Evolutionary conservation across 352 stramenopile species (phyloP).

Genomic region (Globisporangium apiculatum): DNA sequence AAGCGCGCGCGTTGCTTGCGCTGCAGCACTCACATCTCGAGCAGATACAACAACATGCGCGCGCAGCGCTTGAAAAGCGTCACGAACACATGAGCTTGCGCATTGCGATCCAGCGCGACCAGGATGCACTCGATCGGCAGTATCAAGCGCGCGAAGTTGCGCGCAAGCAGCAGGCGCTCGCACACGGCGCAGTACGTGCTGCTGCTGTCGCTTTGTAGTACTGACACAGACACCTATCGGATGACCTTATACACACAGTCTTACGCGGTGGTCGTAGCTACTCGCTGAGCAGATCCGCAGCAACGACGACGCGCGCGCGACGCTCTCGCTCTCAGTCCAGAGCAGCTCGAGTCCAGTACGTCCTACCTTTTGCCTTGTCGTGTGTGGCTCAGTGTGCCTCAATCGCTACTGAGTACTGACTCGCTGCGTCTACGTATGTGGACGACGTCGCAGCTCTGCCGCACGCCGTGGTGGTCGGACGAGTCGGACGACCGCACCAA

Average conservation of each 20-base stretch:
- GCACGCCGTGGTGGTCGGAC: constrained; percentile 36
- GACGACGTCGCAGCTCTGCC: constrained; percentile 15
- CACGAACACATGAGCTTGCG: not conserved
- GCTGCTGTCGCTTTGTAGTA: not conserved
- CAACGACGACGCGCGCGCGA: constrained; percentile 15
- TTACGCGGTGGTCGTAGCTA: not conserved
- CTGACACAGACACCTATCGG: not conserved
- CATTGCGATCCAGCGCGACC: constrained; percentile 11
- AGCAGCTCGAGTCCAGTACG: constrained; percentile 20
- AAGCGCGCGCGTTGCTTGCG: constrained; percentile 15
- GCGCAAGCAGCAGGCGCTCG: constrained; percentile 15
- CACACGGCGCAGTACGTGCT: constrained; percentile 11
- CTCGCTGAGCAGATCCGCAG: constrained; percentile 24
- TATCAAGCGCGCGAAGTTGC: constrained; percentile 9
- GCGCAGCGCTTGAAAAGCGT: constrained; percentile 2
- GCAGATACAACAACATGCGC: constrained; percentile 19
- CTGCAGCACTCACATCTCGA: constrained; percentile 25
- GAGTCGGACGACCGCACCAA: constrained; percentile 22
- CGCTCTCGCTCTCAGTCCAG: constrained; percentile 16
- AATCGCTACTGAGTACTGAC: not conserved
- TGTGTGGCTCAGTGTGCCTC: not conserved
- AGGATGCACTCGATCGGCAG: constrained; percentile 19
- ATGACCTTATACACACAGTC: no score
- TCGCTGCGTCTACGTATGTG: not conserved
- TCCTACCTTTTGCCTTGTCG: not conserved